Evolutionary conservation across 169 alveolate species (phyloP), one percentile per base, ranked within the genome.

Genomic region (Perkinsus olseni): DNA sequence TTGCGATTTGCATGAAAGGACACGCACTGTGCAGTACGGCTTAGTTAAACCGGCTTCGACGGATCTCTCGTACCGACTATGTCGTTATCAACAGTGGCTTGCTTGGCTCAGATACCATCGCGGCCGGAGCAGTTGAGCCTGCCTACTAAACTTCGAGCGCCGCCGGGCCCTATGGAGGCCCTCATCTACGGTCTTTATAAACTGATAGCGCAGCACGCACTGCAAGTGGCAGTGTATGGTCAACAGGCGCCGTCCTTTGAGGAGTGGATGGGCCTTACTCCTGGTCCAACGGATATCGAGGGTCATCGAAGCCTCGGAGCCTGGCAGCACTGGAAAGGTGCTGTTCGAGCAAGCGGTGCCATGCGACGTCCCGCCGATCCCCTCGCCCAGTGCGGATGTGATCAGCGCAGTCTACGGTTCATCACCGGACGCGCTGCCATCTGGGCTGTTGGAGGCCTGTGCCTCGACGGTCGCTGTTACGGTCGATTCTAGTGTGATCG

Each of bases 371-470:
- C 82, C 82, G 34, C 82, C 82, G 82, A 62, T 62, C 82, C 82
- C 82, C 34, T 8, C 82, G 10, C 82, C 82, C 37, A 62, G 17
- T 28, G 37, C 82, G 1, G 37, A 62, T 62, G 82, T 62, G 28
- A 62, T 62, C 82, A 62, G 82, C 82, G 82, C 82, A 62, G 82
- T 62, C 82, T 62, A 62, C 82, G 82, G 82, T 62, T 62, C 82
- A 62, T 62, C 82, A 62, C 82, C 82, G 82, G 82, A 62, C 82
- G 82, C 82, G 82, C 82, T 62, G 82, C 82, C 82, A 21, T 62
- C 82, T 6, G 82, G 82, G 13, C 82, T 62, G 37, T 28, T 62
- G 82, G 82, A 62, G 34, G 28, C 82, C 82, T 62, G 82, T 62
- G 82, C 82, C 13, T 62, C 82, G 34, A 62, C 82, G 31, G 82